A percentile compares a stretch with the other conserved stretches of the same genome.
Conservation (phyloP, 2,329 filamentous ascomycete genomes). For the Colletotrichum tropicicola region DNA sequence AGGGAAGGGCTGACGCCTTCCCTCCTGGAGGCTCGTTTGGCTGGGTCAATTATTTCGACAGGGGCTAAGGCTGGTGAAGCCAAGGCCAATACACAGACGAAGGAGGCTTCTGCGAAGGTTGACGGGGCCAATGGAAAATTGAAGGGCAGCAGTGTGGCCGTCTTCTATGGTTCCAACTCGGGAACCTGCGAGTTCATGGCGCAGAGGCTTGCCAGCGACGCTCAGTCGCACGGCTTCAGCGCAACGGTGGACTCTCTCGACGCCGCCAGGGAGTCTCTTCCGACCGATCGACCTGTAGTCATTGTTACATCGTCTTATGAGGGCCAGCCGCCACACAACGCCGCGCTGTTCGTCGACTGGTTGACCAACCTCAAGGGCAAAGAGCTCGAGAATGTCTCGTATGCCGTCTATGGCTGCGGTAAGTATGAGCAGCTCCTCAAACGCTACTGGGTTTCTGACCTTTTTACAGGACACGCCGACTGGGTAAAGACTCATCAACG, state of each 20-base stretch:
- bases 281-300: conserved; percentile 65
- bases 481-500: conserved; percentile 72
- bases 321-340: conserved; percentile 76
- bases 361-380: conserved; percentile 56
- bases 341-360: conserved; percentile 72
- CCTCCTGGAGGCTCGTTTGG: conserved; percentile 55
- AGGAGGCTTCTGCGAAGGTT: neutral
- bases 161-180: conserved; percentile 75
- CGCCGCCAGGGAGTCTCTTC: conserved; percentile 62
- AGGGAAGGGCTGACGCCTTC: conserved; percentile 49
- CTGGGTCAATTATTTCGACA: conserved; percentile 38
- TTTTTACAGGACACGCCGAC: conserved; percentile 47
- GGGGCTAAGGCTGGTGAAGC: neutral
- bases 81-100: neutral
- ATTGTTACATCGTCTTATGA: conserved; percentile 76
- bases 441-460: neutral
- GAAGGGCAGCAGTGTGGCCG: conserved; percentile 54
- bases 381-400: conserved; percentile 63
- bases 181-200: conserved; percentile 76
- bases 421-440: conserved; percentile 24
- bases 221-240: conserved; percentile 62
- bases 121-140: neutral
- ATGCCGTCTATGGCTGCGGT: conserved; percentile 73
- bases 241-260: conserved; percentile 65
- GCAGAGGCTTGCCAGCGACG: conserved; percentile 65